Base-by-base conservation (phyloP, 1,284 basidiomycete genomes). In the Ganoderma sp. region DNA sequence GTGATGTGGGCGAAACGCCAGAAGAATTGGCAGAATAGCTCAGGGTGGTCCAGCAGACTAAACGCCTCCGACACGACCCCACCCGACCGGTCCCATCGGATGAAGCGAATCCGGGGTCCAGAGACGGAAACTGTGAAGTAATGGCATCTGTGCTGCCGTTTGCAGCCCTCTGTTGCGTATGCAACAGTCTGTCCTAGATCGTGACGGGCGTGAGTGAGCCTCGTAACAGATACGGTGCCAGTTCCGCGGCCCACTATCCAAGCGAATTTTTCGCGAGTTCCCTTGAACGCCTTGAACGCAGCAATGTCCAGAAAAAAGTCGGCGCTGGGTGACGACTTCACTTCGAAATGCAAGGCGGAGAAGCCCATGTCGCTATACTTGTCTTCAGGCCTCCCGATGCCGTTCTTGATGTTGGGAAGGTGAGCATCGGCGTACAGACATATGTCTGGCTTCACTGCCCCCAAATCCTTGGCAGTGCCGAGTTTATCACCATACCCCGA, bases 11-110 rank as follows among this genome's bases (percentile, higher is more conserved):
- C 59, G 34, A 69, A 67, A 10, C 60, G 59, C 68, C 68, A 69
- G 22, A 69, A 37, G 48, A 69, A 67, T 15, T 52, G 19, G 52
- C 66, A 69, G 3, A 69, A 54, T 0, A 52, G 34, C 0, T 65
- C 54, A 7, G 66, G 66, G 0, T 54, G 17, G 3, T 8, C 22
- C 39, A 28, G 63, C 0, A 65, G 10, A 25, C 45, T 43, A 60
- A 69, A 69, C 6, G 48, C 39, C 17, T 63, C 48, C 2, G 66
- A 15, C 0, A 66, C 66, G n/a, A 70, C 57, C 0, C 42, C 66
- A 17, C 69, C 69, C 5, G 69, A 56, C 1, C 64, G 63, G 7
- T 70, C 69, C 69, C 69, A 70, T 10, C 69, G 64, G 8, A 67
- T 54, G 39, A 70, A 59, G 2, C 69, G 69, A 4, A 42, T 32